Evolutionary conservation across 495 filamentous ascomycete species (phyloP).

Genomic region (Daldinia bambusicola): DNA sequence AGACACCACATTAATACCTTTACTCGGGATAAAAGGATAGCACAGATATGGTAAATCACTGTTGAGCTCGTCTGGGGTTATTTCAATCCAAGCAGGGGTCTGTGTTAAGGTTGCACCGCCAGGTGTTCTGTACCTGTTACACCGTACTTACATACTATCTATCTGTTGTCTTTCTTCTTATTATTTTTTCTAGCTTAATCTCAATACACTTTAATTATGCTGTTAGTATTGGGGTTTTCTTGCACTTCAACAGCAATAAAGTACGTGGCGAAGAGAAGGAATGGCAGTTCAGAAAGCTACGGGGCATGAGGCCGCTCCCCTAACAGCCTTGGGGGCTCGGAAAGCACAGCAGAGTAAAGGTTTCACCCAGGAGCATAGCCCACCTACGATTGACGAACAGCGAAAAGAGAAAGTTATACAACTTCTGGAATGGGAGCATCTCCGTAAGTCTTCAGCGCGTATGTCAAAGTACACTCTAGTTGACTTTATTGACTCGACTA

Average conservation of each 20-base stretch:
- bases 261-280: background rate
- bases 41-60: background rate
- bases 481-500: background rate
- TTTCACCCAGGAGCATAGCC: background rate
- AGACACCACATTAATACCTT: too few species aligned
- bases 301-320: background rate
- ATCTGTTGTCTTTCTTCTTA: background rate
- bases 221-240: background rate
- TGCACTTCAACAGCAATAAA: background rate
- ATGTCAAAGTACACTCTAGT: background rate
- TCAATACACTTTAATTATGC: background rate
- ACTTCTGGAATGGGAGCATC: background rate
- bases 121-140: background rate
- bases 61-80: background rate
- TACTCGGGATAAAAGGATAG: too few species aligned
- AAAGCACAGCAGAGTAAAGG: background rate
- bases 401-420: background rate
- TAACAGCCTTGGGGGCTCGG: background rate
- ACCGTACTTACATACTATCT: background rate
- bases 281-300: background rate
- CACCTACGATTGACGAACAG: background rate
- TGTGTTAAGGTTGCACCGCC: background rate
- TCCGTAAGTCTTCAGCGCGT: background rate
- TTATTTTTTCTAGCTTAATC: background rate
- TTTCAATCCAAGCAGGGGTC: background rate